Conservation (phyloP, 495 filamentous ascomycete genomes). For the Xylaria intraflava region DNA sequence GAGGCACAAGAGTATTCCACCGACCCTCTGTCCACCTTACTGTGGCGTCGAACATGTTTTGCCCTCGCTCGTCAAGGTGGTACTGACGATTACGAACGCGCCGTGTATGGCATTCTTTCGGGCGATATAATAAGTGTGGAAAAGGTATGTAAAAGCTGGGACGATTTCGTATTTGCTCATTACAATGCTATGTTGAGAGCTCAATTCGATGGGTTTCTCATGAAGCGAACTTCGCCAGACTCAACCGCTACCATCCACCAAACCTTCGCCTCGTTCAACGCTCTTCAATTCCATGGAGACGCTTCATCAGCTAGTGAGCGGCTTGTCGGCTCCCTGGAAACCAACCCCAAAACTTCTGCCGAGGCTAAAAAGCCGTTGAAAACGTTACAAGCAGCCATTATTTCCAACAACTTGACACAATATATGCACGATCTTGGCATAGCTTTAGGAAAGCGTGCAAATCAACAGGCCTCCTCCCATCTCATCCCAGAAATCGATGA, state of each 20-base stretch:
- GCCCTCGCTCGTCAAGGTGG: conserved; percentile 61
- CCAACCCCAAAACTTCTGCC: conserved; percentile 34
- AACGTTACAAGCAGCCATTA: conserved; percentile 58
- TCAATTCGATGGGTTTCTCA: conserved; percentile 58
- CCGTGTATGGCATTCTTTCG: conserved; percentile 81
- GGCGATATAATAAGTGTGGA: conserved; percentile 74
- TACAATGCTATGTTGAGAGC: conserved; percentile 75
- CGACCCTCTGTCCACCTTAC: conserved; percentile 46
- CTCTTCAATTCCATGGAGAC: conserved; percentile 48
- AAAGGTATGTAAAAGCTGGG: conserved; percentile 71
- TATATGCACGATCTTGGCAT: conserved; percentile 55
- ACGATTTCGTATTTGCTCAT: conserved; percentile 85
- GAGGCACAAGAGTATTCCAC: conserved; percentile 29
- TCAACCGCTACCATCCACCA: conserved; percentile 32
- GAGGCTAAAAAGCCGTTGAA: conserved; percentile 54
- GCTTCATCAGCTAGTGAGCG: conserved; percentile 41
- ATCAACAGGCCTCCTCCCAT: conserved; percentile 41
- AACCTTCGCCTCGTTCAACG: conserved; percentile 47
- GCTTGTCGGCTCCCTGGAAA: conserved; percentile 46
- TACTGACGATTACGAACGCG: conserved; percentile 70
- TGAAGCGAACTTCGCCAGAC: conserved; percentile 38
- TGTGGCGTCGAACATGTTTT: conserved; percentile 81
- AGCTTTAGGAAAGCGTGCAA: conserved; percentile 47
- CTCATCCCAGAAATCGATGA: conserved; percentile 36
- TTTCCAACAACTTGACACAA: conserved; percentile 50